Base-by-base conservation (phyloP, 768 basidiomycete species). In the Boletus barrowsii region DNA sequence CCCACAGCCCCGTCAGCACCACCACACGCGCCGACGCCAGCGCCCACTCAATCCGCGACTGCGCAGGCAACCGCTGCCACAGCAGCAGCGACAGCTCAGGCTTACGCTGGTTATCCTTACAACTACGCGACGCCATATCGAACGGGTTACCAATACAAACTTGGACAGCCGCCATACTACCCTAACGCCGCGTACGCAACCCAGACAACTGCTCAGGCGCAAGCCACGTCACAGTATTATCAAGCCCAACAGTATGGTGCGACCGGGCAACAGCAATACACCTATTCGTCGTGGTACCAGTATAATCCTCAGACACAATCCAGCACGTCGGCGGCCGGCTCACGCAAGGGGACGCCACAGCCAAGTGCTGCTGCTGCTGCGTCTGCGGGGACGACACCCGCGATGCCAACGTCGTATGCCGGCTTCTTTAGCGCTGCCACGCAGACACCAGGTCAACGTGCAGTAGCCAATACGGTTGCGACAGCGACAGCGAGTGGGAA, bases 401-500 rank as follows among this genome's bases (percentile, higher is more conserved):
- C 76, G 29, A 66, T 71, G 39, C 65, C 72, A 9, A 64, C 68
- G 18, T 70, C 66, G 30, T 80, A 80, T 53, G 72, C 76, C 0
- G 65, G 73, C 29, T 79, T 77, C 51, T 80, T 76, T 55, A 70
- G 64, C 40, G 53, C 59, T 7, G 41, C 58, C 40, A 54, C 67
- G 51, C 71, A 74, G 30, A 35, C 67, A 26, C 59, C 67, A 24
- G 71, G 68, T 26, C 75, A 79, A 50, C 78, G 81, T 5, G 81
- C 79, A 3, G 81, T 83, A 7, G 81, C 81, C 10, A 83, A 83
- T 44, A 83, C 82, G 1, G 79, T 81, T 24, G 59, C 78, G 22
- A 59, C 64, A 40, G 51, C 64, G 22, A 61, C 57, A 41, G 51
- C 67, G 0, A 58, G 53, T 9, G 65, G 52, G 41, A 74, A 75